Evolutionary conservation across 2,329 filamentous ascomycete species (phyloP), one percentile per base, ranked within the genome.

Genomic region (Purpureocillium takamizusanense): DNA sequence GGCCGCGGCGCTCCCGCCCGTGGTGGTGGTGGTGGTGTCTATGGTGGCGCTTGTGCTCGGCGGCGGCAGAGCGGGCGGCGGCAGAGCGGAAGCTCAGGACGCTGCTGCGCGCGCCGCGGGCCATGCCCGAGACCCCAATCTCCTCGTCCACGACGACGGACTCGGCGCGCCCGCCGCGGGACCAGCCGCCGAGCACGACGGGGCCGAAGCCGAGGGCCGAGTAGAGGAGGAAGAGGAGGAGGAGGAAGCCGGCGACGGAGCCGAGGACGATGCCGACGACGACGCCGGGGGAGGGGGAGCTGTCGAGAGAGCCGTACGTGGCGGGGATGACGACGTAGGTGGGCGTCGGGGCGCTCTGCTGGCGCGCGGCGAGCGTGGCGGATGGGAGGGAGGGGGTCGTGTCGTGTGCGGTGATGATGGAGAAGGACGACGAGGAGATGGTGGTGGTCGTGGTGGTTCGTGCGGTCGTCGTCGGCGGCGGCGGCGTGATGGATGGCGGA

Each of bases 161-260:
- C 7, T 14, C 33, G 33, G 18, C n/a, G n/a, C n/a, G n/a, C n/a
- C n/a, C n/a, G 21, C 21, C 21, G 21, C 6, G 6, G 21, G 21
- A 25, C 31, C 27, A 33, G 25, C 17, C 27, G 47, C 43, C 25
- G 34, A 52, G 43, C 38, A 53, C 52, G 29, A 57, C 49, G 2
- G 62, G 65, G 1, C 61, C 61, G 23, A 66, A 60, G 42, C 68
- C 66, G 23, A 74, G 55, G n/a, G 61, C 61, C 3, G 65, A 61
- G 52, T 72, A 74, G 40, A 76, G 46, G 11, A 76, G 50, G 54
- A 69, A 69, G 23, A 77, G 56, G 11, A 76, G 44, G 27, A 78
- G 58, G 25, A 77, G 52, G 52, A 78, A 72, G 37, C 66, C 74
- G 21, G 57, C 63, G 35, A 69, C 60, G 31, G 63, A 59, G 45